Evolutionary conservation across 2,329 filamentous ascomycete species (phyloP), one percentile per base, ranked within the genome.

Genomic region (Arthrinium puccinioides): DNA sequence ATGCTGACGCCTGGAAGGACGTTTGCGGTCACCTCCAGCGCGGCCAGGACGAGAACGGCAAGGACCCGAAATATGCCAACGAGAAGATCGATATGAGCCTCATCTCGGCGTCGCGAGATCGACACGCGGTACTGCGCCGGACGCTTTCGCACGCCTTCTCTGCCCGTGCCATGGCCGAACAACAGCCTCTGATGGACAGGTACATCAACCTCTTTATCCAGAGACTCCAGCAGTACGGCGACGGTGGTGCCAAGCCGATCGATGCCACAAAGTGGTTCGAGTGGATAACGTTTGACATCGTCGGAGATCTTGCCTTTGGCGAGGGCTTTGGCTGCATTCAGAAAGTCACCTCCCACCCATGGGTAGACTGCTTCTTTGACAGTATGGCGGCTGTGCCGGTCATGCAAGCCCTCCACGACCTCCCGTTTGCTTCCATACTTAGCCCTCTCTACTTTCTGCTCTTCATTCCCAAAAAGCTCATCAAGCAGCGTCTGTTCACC

Each of bases 1-100:
- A 59, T 55, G 33, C 53, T 6, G 46, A 52, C 14, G 57, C 60
- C 5, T 61, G 54, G 49, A 50, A 51, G 33, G 60, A 64, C 32
- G 59, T 64, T 32, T 57, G 60, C 42, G 56, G 57, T 56, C 40
- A 47, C 47, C 34, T 27, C 38, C 21, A 18, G 30, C n/a, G n/a
- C n/a, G 30, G 30, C 18, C 21, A 32, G 20, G 30, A 21, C 4
- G 14, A 28, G 26, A 37, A 23, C 32, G 44, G 41, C 14, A 32
- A 36, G 19, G 32, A 32, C 6, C 13, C 29, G 4, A 49, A 49
- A 36, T 40, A 51, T 24, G 41, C 48, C 5, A 27, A 53, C 16
- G 40, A 44, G 14, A 47, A 44, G 26, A 25, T 49, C 5, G 44
- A 53, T 10, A 45, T 43, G n/a, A 49, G 54, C 42, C 54, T 61